These are phyloP conservation scores for Austropuccinia psidii DNA, from an alignment of 1,284 basidiomycete genomes.

Conservation along the genomic window DNA sequence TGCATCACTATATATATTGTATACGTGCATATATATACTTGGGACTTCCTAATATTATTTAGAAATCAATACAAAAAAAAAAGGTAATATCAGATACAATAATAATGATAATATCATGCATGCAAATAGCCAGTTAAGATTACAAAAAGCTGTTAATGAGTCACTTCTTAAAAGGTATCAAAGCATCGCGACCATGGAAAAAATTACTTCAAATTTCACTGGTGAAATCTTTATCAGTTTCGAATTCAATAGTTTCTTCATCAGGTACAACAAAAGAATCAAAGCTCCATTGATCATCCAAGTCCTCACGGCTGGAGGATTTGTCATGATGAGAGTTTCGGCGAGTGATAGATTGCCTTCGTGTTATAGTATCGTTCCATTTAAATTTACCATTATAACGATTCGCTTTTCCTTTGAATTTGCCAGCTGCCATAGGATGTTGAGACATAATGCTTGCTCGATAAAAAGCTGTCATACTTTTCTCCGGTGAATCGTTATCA, in stretches of 20 bases:
- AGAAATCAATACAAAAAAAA: no score
- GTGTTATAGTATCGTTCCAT: neutral
- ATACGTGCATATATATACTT: no score
- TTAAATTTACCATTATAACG: neutral
- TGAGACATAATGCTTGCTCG: slow-evolving; percentile 29
- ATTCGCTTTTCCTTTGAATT: neutral
- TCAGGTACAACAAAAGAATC: slow-evolving; percentile 31
- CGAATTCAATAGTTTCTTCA: slow-evolving; percentile 30
- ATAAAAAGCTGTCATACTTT: slow-evolving; percentile 25
- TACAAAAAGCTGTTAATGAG: no score
- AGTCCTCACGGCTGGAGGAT: neutral
- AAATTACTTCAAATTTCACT: no score
- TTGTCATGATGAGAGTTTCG: neutral
- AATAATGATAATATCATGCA: no score
- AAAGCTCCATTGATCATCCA: slow-evolving; percentile 10
- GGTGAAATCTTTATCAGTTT: slow-evolving; percentile 14
- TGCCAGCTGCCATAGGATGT: neutral
- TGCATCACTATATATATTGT: no score
- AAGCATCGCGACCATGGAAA: no score
- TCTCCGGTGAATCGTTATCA: neutral
- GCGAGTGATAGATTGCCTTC: neutral
- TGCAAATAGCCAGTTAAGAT: no score
- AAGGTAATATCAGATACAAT: no score
- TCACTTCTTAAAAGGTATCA: no score
- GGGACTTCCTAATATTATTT: no score